Evolutionary conservation across 176 grass and related monocot genomes (phyloP), one percentile per base, ranked within the genome.

Genomic region (Avena eriantha): DNA sequence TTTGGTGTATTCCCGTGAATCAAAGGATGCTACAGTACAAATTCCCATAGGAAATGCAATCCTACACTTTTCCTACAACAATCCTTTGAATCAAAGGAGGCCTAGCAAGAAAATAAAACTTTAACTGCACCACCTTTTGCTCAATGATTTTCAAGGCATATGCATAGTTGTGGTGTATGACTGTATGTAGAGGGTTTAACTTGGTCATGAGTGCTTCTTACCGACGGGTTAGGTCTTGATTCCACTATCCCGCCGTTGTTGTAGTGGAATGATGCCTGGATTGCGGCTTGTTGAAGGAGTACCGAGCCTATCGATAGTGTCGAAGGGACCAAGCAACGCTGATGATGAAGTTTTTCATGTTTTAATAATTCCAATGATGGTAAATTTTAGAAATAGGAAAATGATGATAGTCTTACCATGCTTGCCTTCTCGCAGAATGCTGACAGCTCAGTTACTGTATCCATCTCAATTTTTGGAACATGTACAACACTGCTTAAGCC

Each of bases 221-320:
- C 95, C 18, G 33, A 85, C 55, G 90, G 75, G n/a, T 89, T 80
- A 24, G 83, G 83, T 41, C 87, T 92, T 84, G 90, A 92, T 63
- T 92, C 90, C 29, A 92, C 80, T 51, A 89, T 92, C 80, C 89
- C 87, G 5, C 76, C 80, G 0, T 90, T 96, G 80, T 86, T 96
- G 88, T 98, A 98, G 76, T 98, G 96, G 49, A 98, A 98, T 31
- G 93, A 94, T 58, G 93, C 96, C 86, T 98, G 93, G 78, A 96
- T 92, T 78, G 92, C 96, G 77, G 96, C 96, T 88, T 98, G 96
- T 21, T 98, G 92, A 77, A 96, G 93, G 50, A 98, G 92, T 26
- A 92, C 92, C 0, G 93, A 98, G 35, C 96, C 96, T 21, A 98
- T 94, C 0, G 96, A 98, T 57, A 98, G 81, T 1, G 93, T 98